phyloP scores from a whole-genome alignment of 2,329 filamentous ascomycete species.

The Niveomyces coronatus region DNA sequence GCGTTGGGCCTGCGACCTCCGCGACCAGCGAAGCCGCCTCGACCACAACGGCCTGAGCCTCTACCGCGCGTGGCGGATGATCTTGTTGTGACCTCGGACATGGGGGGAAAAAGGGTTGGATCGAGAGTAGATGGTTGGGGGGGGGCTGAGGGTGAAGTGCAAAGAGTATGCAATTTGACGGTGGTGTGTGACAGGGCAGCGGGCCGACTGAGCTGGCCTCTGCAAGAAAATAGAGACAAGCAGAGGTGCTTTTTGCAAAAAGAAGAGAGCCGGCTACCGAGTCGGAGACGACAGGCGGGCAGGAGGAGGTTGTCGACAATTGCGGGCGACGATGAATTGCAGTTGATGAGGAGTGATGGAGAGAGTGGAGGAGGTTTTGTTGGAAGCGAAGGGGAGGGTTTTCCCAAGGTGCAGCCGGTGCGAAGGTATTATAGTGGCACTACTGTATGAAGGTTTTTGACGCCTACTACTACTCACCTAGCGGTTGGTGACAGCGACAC shows the following conservation, averaged over 20 bases:
- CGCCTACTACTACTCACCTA: no score
- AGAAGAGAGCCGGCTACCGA: slow-evolving; percentile 10
- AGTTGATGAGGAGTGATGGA: slow-evolving; percentile 8
- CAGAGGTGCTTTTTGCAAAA: slow-evolving; percentile 8
- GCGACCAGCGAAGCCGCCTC: slow-evolving; percentile 64
- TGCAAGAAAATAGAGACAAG: slow-evolving; percentile 16
- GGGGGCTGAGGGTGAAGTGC: slow-evolving; percentile 13
- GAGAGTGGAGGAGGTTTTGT: slow-evolving; percentile 4
- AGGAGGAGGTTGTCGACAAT: slow-evolving; percentile 6
- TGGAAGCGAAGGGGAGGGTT: slow-evolving; percentile 8
- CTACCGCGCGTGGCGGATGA: slow-evolving; percentile 76
- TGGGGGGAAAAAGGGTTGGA: slow-evolving; percentile 44
- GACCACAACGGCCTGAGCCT: slow-evolving; percentile 79
- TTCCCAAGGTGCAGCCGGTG: slow-evolving; percentile 1
- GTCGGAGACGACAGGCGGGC: slow-evolving; percentile 7
- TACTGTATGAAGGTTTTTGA: slow-evolving; percentile 4
- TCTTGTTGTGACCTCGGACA: slow-evolving; percentile 92
- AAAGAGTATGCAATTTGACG: slow-evolving; percentile 21
- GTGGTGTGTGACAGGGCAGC: slow-evolving; percentile 15
- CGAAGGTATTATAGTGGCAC: no score
- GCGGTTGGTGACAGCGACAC: slow-evolving; percentile 5
- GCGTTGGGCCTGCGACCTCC: slow-evolving; percentile 68
- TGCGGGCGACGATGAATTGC: slow-evolving; percentile 8
- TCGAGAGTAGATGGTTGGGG: slow-evolving; percentile 17
- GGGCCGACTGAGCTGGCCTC: slow-evolving; percentile 30